These are phyloP conservation scores for Colletotrichum godetiae DNA, from an alignment of 2,329 filamentous ascomycete species.

Conservation along the genomic window DNA sequence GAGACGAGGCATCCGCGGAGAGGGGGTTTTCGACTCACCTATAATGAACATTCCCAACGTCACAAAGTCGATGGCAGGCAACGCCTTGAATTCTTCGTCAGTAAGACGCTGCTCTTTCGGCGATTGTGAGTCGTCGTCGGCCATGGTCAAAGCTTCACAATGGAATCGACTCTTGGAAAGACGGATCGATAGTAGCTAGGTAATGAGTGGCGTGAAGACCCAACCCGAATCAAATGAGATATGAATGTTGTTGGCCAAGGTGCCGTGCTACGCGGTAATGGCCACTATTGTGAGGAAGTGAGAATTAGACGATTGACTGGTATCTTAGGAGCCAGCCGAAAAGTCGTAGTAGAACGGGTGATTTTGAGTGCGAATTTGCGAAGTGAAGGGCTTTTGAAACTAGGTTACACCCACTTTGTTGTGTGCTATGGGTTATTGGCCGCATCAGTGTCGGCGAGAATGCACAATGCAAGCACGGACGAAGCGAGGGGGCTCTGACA, in stretches of 20 bases:
- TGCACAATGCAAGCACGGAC: not conserved
- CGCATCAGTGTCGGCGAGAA: not conserved
- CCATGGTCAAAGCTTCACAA: not conserved
- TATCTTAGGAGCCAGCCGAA: not conserved
- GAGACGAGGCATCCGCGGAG: not conserved
- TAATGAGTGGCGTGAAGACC: not conserved
- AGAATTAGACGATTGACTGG: not conserved
- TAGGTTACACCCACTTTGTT: not conserved
- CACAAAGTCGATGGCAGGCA: constrained; percentile 68
- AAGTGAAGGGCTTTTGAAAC: not conserved
- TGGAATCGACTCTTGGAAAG: not conserved
- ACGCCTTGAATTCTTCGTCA: constrained; percentile 44
- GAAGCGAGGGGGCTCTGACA: not conserved
- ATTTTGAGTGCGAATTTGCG: not conserved
- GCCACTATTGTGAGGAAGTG: not conserved
- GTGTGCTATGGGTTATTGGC: not conserved
- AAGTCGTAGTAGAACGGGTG: not conserved
- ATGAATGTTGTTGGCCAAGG: no score
- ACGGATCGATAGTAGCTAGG: not conserved
- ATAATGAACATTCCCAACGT: constrained; percentile 81
- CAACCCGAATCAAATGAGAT: no score
- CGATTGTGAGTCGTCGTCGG: constrained; percentile 3
- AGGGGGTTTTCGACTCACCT: constrained; percentile 56
- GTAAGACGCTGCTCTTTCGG: constrained; percentile 20
- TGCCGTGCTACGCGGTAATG: no score